A percentile compares a stretch with the other conserved stretches of the same genome.
Conservation (phyloP, 345 rosid genomes). For the Boechera retrofracta region DNA sequence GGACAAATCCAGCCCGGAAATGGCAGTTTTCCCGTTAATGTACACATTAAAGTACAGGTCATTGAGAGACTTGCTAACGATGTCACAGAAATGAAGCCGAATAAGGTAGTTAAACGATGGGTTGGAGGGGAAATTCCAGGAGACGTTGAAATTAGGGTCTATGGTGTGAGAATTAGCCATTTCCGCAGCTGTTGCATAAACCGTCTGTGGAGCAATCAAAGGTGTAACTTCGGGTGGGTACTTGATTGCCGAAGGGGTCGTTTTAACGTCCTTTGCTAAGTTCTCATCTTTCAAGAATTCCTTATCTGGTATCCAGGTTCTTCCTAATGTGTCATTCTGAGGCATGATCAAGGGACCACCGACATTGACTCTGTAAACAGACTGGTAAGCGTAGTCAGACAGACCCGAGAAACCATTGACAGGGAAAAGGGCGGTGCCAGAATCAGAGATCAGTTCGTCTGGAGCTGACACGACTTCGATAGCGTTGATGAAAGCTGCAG, state of each 20-base stretch:
- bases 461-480: conserved; percentile 83
- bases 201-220: conserved; percentile 65
- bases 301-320: conserved; percentile 67
- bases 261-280: conserved; percentile 47
- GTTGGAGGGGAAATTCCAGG: conserved; percentile 71
- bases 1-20: conserved; percentile 74
- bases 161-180: conserved; percentile 61
- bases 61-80: conserved; percentile 72
- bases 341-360: conserved; percentile 74
- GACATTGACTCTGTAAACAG: conserved; percentile 69
- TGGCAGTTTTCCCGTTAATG: conserved; percentile 63
- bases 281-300: conserved; percentile 54
- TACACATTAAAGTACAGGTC: conserved; percentile 78
- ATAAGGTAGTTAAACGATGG: conserved; percentile 59
- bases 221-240: conserved; percentile 60
- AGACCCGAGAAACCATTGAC: conserved; percentile 52
- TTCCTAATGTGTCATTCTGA: conserved; percentile 59
- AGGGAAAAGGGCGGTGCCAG: conserved; percentile 62
- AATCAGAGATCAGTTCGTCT: conserved; percentile 58
- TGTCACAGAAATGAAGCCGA: conserved; percentile 81
- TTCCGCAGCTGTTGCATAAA: conserved; percentile 65
- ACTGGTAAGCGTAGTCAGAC: conserved; percentile 54
- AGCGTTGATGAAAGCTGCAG: conserved; percentile 74
- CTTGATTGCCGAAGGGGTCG: conserved; percentile 53
- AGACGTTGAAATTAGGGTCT: conserved; percentile 61